Percentiles rank a stretch among this genome's conserved stretches.
phyloP scores from a whole-genome alignment of 2,329 filamentous ascomycete genomes.

The Fusarium pseudoanthophilum region DNA sequence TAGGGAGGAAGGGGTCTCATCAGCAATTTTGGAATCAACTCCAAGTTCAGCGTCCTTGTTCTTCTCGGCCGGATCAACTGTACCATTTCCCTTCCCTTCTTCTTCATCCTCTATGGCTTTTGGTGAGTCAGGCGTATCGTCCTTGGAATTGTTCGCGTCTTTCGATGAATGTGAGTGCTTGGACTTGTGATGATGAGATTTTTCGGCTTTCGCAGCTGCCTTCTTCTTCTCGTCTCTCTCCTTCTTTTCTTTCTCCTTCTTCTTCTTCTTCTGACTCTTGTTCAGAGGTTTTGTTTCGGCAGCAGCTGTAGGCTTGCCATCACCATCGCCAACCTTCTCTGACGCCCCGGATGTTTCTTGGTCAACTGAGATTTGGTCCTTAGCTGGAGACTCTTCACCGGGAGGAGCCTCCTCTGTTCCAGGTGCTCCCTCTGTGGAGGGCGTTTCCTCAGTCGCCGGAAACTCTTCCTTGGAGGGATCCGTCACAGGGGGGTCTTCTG shows the following conservation, averaged over 20 bases:
- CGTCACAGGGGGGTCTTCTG: neutral
- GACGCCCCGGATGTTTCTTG: neutral
- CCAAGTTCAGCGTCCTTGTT: constrained; percentile 7
- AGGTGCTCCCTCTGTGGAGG: neutral
- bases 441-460: neutral
- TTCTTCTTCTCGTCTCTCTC: constrained; percentile 35
- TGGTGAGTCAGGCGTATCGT: neutral
- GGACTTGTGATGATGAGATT: constrained; percentile 36
- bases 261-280: constrained; percentile 41
- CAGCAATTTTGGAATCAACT: constrained; percentile 7
- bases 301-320: constrained; percentile 18
- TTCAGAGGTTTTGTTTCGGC: constrained; percentile 24
- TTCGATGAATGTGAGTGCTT: constrained; percentile 34
- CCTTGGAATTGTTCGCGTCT: constrained; percentile 2
- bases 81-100: constrained; percentile 2
- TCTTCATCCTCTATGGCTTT: constrained; percentile 6
- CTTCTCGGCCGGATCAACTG: constrained; percentile 8
- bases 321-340: constrained; percentile 19
- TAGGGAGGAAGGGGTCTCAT: neutral
- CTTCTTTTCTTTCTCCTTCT: constrained; percentile 62
- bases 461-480: neutral
- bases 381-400: neutral
- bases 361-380: constrained; percentile 1
- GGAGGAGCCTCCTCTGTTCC: constrained; percentile 3
- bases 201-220: constrained; percentile 30